A percentile compares a stretch with the other conserved stretches of the same genome.
Evolutionary conservation across 2,329 filamentous ascomycete genomes (phyloP).

Genomic region (Corniculantispora saksenae): DNA sequence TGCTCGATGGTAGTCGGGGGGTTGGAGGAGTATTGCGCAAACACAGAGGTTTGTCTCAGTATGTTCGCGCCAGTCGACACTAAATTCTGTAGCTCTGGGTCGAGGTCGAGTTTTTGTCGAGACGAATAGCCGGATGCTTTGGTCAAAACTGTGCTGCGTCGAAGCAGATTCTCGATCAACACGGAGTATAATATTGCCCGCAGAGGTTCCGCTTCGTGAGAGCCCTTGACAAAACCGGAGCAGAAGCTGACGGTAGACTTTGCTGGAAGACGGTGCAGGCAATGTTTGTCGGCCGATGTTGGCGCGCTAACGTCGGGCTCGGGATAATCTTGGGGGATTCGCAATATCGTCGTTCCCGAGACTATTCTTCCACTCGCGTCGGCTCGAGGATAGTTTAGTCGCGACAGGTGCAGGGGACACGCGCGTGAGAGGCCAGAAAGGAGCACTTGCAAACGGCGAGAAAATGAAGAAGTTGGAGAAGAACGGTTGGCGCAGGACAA

Average conservation of each 20-base stretch:
- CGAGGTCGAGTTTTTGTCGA: neutral
- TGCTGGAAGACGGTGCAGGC: neutral
- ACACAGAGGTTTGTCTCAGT: conserved; percentile 1
- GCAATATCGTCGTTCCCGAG: neutral
- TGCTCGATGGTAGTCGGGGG: neutral
- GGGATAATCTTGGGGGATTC: neutral
- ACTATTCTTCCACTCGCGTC: neutral
- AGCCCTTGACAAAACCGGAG: neutral
- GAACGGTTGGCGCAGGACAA: conserved; percentile 12
- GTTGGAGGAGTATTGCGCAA: neutral
- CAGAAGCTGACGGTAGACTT: neutral
- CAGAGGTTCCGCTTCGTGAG: too few relatives aligned
- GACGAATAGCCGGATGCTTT: neutral
- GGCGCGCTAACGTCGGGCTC: neutral
- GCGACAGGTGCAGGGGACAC: neutral
- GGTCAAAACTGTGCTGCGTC: neutral
- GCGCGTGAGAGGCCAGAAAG: neutral
- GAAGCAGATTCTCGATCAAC: neutral
- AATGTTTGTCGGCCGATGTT: neutral
- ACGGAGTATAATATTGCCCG: too few relatives aligned
- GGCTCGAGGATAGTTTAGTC: neutral
- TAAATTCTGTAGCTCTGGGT: neutral
- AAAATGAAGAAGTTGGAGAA: conserved; percentile 14
- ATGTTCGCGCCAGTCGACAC: neutral
- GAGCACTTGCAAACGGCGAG: conserved; percentile 9